Percentiles rank a stretch among this genome's conserved stretches.
Conservation (phyloP, 345 rosid species). For the Tarenaya hassleriana region DNA sequence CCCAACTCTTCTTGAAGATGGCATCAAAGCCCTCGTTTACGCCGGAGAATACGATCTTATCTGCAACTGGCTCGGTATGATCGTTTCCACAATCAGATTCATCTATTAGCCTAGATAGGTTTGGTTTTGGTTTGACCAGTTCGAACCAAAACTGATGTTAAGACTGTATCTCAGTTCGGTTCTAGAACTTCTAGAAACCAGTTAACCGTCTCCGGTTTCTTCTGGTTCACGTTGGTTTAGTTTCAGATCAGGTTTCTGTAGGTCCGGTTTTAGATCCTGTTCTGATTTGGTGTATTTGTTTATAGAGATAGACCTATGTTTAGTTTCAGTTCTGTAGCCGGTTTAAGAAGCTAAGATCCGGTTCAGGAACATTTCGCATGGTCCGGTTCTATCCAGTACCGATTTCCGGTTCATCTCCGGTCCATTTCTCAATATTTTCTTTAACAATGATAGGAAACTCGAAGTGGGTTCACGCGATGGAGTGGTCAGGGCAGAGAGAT, state of each 20-base stretch:
- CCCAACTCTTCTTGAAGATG: slow-evolving; percentile 66
- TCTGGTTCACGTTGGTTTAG: too few species aligned
- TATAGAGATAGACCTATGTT: too few species aligned
- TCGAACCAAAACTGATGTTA: too few species aligned
- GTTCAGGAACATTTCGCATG: too few species aligned
- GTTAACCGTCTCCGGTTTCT: background rate
- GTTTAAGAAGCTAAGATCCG: background rate
- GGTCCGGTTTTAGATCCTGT: too few species aligned
- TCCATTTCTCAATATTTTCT: background rate
- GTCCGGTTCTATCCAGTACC: slow-evolving; percentile 4
- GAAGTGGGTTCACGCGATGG: slow-evolving; percentile 73
- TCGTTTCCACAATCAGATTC: background rate
- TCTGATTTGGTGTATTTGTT: too few species aligned
- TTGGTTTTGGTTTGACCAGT: background rate
- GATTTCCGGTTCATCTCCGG: background rate
- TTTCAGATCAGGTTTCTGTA: too few species aligned
- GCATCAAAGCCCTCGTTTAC: slow-evolving; percentile 57
- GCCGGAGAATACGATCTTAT: slow-evolving; percentile 86
- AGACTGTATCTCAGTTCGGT: too few species aligned
- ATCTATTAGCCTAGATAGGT: background rate
- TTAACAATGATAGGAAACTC: slow-evolving; percentile 52
- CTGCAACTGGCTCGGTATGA: slow-evolving; percentile 87
- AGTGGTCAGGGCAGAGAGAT: slow-evolving; percentile 61
- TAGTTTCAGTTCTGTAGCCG: background rate
- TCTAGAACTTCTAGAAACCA: too few species aligned